Evolutionary conservation across 345 rosid genomes (phyloP).

Genomic region (Camelina sativa): DNA sequence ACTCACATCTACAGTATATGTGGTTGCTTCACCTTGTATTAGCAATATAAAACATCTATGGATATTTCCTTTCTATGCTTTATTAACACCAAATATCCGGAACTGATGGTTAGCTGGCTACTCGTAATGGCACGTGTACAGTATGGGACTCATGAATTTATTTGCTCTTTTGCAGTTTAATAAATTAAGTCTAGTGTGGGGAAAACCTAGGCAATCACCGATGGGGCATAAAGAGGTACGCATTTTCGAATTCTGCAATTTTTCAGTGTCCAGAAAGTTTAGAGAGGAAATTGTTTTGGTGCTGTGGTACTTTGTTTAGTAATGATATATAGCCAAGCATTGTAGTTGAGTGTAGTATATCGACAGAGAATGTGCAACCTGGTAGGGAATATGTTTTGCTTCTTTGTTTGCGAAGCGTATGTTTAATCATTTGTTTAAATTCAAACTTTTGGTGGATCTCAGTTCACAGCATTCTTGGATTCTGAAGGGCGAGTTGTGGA

Average conservation of each 20-base stretch:
- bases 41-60: neutral
- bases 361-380: constrained; percentile 1
- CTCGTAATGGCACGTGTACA: constrained; percentile 4
- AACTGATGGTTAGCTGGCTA: constrained; percentile 1
- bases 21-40: constrained; percentile 20
- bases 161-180: constrained; percentile 65
- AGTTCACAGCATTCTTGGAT: constrained; percentile 89
- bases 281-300: constrained; percentile 4
- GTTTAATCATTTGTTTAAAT: constrained; percentile 19
- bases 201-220: constrained; percentile 86
- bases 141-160: constrained; percentile 14
- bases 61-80: constrained; percentile 1
- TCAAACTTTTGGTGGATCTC: constrained; percentile 37
- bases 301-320: neutral
- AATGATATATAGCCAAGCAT: constrained; percentile 9
- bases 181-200: constrained; percentile 82
- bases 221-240: constrained; percentile 76
- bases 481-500: constrained; percentile 83
- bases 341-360: neutral
- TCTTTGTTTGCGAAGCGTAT: constrained; percentile 14
- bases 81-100: constrained; percentile 9
- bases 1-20: neutral
- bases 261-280: neutral
- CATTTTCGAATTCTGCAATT: neutral
- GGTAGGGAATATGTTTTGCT: constrained; percentile 8